phyloP scores from a whole-genome alignment of 176 grass and related monocot genomes.

The Luzula sylvatica region DNA sequence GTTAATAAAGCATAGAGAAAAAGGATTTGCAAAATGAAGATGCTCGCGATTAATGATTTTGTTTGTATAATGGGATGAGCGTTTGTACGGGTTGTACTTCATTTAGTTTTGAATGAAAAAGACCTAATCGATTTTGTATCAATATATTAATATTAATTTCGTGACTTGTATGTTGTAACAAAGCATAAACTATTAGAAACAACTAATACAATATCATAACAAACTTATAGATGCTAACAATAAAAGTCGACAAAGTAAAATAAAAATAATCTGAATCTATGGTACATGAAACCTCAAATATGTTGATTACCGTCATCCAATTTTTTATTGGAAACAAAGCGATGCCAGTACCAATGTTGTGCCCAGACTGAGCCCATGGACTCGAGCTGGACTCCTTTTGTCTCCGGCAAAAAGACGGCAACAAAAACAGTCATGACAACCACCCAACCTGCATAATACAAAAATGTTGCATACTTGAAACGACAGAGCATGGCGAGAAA shows the following conservation, averaged over 20 bases:
- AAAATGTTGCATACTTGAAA: constrained; percentile 59
- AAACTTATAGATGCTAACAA: no score
- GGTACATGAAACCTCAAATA: no score
- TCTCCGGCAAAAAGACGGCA: constrained; percentile 55
- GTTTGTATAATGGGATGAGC: neutral
- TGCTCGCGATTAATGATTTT: neutral
- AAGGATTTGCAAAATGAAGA: constrained; percentile 8
- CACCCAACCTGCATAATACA: constrained; percentile 62
- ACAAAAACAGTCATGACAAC: constrained; percentile 65
- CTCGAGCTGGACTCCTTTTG: constrained; percentile 59
- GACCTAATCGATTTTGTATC: constrained; percentile 15
- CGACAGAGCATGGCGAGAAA: constrained; percentile 81
- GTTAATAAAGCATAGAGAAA: constrained; percentile 69
- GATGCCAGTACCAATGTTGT: constrained; percentile 44
- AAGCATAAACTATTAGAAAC: no score
- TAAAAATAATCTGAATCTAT: no score
- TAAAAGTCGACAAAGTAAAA: no score
- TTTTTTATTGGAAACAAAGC: constrained; percentile 16
- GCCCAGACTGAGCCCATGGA: constrained; percentile 49
- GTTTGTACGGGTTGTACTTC: neutral
- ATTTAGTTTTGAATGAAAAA: neutral
- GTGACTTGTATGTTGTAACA: no score
- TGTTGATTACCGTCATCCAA: neutral
- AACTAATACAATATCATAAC: no score
- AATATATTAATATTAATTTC: neutral